These are phyloP conservation scores for Cladosporium sp. DNA, from an alignment of 2,329 filamentous ascomycete genomes.

Conservation along the genomic window DNA sequence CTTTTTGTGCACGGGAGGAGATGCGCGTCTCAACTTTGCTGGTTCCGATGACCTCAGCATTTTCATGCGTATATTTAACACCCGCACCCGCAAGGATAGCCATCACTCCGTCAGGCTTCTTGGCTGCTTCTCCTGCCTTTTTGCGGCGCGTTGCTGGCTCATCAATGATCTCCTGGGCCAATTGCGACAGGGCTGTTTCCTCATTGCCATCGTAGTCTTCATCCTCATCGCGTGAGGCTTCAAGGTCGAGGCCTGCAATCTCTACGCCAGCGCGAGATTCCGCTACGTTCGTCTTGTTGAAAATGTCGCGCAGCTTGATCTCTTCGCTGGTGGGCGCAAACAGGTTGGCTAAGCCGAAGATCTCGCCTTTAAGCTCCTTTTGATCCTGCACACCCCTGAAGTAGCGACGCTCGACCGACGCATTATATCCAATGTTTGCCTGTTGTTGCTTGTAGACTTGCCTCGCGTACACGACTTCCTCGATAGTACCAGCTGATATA, in stretches of 20 bases:
- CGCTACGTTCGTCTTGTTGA: constrained; percentile 96
- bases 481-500: constrained; percentile 84
- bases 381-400: constrained; percentile 91
- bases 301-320: constrained; percentile 82
- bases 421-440: constrained; percentile 93
- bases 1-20: constrained; percentile 66
- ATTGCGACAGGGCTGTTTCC: constrained; percentile 63
- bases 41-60: constrained; percentile 87
- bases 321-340: constrained; percentile 75
- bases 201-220: constrained; percentile 32
- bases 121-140: constrained; percentile 29
- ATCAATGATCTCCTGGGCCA: constrained; percentile 57
- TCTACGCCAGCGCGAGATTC: constrained; percentile 81
- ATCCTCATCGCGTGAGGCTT: constrained; percentile 54
- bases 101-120: constrained; percentile 66
- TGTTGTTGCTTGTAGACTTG: constrained; percentile 99
- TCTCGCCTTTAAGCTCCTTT: constrained; percentile 76
- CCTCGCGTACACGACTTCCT: constrained; percentile 93
- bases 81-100: constrained; percentile 84
- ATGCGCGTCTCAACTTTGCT: constrained; percentile 87
- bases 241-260: constrained; percentile 71
- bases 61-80: constrained; percentile 93
- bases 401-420: constrained; percentile 84
- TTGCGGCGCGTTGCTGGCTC: constrained; percentile 26
- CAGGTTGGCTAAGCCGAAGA: constrained; percentile 84